Evolutionary conservation across 2,329 filamentous ascomycete species (phyloP).

Genomic region (Microcyclospora pomicola): DNA sequence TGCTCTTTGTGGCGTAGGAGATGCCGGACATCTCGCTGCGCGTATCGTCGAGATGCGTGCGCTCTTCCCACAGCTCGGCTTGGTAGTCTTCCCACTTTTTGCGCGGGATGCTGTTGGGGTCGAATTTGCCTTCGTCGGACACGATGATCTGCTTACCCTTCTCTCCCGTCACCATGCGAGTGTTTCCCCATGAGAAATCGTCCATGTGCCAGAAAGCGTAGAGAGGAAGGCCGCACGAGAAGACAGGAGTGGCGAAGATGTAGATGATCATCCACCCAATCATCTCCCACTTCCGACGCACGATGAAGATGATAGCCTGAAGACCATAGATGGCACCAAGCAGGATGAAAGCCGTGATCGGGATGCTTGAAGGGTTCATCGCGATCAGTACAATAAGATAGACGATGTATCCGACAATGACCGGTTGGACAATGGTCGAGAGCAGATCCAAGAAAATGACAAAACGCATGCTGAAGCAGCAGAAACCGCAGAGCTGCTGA

Average conservation of each 20-base stretch:
- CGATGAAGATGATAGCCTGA: slow-evolving; percentile 91
- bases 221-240: slow-evolving; percentile 76
- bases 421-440: slow-evolving; percentile 81
- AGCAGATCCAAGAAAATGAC: slow-evolving; percentile 89
- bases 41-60: slow-evolving; percentile 74
- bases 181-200: slow-evolving; percentile 99
- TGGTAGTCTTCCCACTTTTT: slow-evolving; percentile 99
- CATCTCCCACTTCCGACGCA: slow-evolving; percentile 98
- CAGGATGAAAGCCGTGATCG: slow-evolving; percentile 76
- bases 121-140: slow-evolving; percentile 95
- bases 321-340: slow-evolving; percentile 94
- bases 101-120: slow-evolving; percentile 78
- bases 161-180: slow-evolving; percentile 89
- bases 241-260: slow-evolving; percentile 78
- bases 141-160: slow-evolving; percentile 84
- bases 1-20: slow-evolving; percentile 82
- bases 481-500: slow-evolving; percentile 94
- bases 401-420: slow-evolving; percentile 75
- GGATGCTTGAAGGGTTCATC: slow-evolving; percentile 50
- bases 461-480: slow-evolving; percentile 99
- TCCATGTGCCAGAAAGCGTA: slow-evolving; percentile 99
- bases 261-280: slow-evolving; percentile 99
- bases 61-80: slow-evolving; percentile 90
- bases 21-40: slow-evolving; percentile 83
- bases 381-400: slow-evolving; percentile 72